phyloP scores from a whole-genome alignment of 164 flowering plant species.

The Piper betle region DNA sequence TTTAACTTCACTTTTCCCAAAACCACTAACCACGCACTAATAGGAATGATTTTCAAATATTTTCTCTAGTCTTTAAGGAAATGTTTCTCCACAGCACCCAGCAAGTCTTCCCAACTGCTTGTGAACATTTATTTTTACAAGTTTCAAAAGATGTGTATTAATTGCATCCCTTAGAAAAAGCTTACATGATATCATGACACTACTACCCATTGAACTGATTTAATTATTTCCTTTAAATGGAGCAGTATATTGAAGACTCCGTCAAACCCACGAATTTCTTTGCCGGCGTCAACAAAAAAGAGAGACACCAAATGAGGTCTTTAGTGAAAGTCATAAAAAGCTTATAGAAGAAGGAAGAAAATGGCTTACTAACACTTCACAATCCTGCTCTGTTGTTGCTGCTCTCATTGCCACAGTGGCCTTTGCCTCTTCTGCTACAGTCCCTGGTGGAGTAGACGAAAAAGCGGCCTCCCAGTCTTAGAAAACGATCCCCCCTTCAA shows the following conservation, averaged over 20 bases:
- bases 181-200: too few relatives aligned
- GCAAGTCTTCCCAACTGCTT: too few relatives aligned
- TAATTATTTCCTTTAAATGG: too few relatives aligned
- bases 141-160: too few relatives aligned
- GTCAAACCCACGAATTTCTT: slow-evolving; percentile 1
- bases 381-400: slow-evolving; percentile 4
- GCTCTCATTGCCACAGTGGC: slow-evolving; percentile 5
- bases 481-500: neutral
- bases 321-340: neutral
- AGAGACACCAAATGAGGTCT: neutral
- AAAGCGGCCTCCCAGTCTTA: neutral
- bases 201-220: too few relatives aligned
- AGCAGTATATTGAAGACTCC: neutral
- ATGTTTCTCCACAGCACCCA: too few relatives aligned
- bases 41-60: too few relatives aligned
- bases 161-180: too few relatives aligned
- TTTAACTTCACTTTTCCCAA: too few relatives aligned
- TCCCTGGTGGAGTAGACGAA: slow-evolving; percentile 3
- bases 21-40: too few relatives aligned
- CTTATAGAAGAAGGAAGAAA: neutral
- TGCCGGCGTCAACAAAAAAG: neutral
- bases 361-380: slow-evolving; percentile 5
- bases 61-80: too few relatives aligned
- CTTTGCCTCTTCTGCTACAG: neutral
- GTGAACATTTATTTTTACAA: too few relatives aligned